phyloP scores from a whole-genome alignment of 2,329 filamentous ascomycete genomes.

The Cryphonectria carpinicola region DNA sequence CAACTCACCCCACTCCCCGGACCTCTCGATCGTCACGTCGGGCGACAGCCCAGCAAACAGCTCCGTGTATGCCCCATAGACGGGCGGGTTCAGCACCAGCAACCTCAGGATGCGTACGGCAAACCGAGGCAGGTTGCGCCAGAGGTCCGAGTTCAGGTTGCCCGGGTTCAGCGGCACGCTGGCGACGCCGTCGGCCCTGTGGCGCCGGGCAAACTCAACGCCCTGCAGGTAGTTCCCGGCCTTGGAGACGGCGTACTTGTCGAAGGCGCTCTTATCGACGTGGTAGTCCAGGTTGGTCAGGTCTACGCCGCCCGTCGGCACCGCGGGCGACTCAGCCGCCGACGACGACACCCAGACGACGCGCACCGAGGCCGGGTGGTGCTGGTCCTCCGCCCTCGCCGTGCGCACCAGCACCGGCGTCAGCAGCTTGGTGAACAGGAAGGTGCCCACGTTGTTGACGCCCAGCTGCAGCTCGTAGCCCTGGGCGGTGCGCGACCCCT shows the following conservation, averaged over 20 bases:
- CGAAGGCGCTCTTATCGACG: constrained; percentile 5
- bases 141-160: constrained; percentile 35
- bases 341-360: constrained; percentile 26
- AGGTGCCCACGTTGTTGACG: constrained; percentile 27
- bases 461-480: constrained; percentile 29
- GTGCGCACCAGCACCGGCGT: constrained; percentile 24
- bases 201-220: constrained; percentile 33
- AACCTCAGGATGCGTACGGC: constrained; percentile 5
- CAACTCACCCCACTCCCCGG: constrained; percentile 33
- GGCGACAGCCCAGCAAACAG: constrained; percentile 44
- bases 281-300: constrained; percentile 25
- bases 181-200: constrained; percentile 33
- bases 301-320: constrained; percentile 16
- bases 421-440: constrained; percentile 28
- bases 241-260: constrained; percentile 35
- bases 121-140: constrained; percentile 10
- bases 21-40: constrained; percentile 38
- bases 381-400: not conserved
- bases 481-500: constrained; percentile 34
- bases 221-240: constrained; percentile 32
- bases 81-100: constrained; percentile 29
- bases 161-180: constrained; percentile 36
- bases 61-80: constrained; percentile 44
- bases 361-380: constrained; percentile 17
- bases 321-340: constrained; percentile 18